Conservation (phyloP, 768 basidiomycete species). For the Rhizopogon roseolus region DNA sequence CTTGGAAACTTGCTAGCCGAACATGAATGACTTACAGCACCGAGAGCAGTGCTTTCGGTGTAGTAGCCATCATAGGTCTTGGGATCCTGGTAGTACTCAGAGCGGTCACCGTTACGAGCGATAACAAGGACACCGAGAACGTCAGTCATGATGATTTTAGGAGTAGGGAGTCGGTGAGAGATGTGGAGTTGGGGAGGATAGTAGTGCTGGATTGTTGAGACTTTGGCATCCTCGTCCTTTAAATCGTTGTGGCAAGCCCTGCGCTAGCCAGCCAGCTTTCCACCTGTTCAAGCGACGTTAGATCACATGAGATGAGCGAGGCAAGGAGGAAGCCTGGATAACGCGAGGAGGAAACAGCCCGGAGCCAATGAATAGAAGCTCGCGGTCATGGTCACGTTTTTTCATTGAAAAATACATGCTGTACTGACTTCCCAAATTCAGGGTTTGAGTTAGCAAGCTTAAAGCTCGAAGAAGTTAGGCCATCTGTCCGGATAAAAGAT, state of each 20-base stretch:
- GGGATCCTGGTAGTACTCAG: slow-evolving; percentile 68
- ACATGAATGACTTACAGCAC: slow-evolving; percentile 44
- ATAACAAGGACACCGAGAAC: slow-evolving; percentile 77
- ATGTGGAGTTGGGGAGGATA: slow-evolving; percentile 2
- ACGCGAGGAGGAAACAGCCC: neutral
- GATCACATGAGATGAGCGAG: slow-evolving; percentile 1
- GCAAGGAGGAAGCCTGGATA: slow-evolving; percentile 1
- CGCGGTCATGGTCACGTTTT: neutral
- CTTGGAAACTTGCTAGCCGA: neutral
- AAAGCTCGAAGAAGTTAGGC: neutral
- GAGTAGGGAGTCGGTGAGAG: neutral
- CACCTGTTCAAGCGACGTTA: neutral
- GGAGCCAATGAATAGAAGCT: slow-evolving; percentile 2
- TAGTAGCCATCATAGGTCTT: slow-evolving; percentile 55
- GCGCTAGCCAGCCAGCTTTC: neutral
- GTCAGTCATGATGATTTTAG: slow-evolving; percentile 29
- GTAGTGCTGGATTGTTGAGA: slow-evolving; percentile 6
- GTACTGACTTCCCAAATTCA: neutral
- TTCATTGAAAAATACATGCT: neutral
- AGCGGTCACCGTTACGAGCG: slow-evolving; percentile 75
- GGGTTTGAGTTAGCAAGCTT: neutral
- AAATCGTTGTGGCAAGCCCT: neutral
- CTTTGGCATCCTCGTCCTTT: neutral
- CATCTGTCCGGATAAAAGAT: neutral
- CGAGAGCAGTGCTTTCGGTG: slow-evolving; percentile 72